These are phyloP conservation scores for Cutaneotrichosporon mucoides DNA, from an alignment of 1,284 basidiomycete genomes.

Conservation along the genomic window DNA sequence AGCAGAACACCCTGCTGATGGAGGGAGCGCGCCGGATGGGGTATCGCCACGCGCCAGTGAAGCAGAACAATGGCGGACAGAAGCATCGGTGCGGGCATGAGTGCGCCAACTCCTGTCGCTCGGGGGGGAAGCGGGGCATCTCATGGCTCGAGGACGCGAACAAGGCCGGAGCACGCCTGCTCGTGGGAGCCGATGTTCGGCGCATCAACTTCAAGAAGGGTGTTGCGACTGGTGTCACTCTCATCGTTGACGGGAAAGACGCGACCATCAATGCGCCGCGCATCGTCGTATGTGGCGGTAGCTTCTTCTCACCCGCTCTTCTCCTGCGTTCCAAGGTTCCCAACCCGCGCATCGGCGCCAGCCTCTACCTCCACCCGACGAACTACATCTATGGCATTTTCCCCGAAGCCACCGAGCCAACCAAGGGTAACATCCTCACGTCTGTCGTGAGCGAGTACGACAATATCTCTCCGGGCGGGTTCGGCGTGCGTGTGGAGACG, in stretches of 20 bases:
- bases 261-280: conserved; percentile 40
- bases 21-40: conserved; percentile 26
- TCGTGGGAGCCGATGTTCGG: conserved; percentile 33
- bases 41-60: conserved; percentile 17
- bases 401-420: conserved; percentile 48
- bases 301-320: conserved; percentile 51
- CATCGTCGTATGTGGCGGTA: conserved; percentile 49
- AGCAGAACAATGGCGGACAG: conserved; percentile 21
- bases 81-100: conserved; percentile 10
- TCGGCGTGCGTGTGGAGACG: conserved; percentile 52
- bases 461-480: conserved; percentile 39
- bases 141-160: conserved; percentile 25
- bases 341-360: conserved; percentile 51
- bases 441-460: conserved; percentile 45
- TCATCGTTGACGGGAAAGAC: conserved; percentile 24
- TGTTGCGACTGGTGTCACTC: conserved; percentile 29
- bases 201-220: conserved; percentile 42
- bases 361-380: conserved; percentile 52
- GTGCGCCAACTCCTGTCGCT: conserved; percentile 20
- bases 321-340: conserved; percentile 49
- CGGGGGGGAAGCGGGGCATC: conserved; percentile 22
- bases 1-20: conserved; percentile 21
- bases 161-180: conserved; percentile 14
- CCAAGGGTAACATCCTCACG: conserved; percentile 52
- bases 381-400: conserved; percentile 50